Base-by-base conservation (phyloP, 257 asterid species). In the Mitragyna speciosa region DNA sequence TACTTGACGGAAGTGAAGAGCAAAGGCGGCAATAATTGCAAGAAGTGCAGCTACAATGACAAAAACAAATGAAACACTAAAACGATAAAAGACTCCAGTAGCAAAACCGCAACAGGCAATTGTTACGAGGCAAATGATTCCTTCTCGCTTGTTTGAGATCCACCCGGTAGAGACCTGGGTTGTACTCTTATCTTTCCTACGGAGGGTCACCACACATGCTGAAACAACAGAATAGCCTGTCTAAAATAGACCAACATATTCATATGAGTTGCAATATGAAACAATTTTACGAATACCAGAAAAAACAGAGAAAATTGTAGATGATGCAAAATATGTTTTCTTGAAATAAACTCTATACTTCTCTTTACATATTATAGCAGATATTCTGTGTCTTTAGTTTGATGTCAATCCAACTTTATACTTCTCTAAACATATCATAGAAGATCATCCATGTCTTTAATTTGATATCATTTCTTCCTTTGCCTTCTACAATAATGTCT, bases 211-310 rank as follows among this genome's bases (percentile, higher is more conserved):
- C 71, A 91, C 97, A 82, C 98, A 95, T 22, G 98, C 99, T 51
- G 97, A 89, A 82, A 95, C 99, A 81, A 95, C 99, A 77, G 98
- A 93, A 82, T 95, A 93, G 64, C 97, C 98, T 47, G 97, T 95
- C 98, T 93, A 96, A 81, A 87, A 89, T 82, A 85, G 72, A 82
- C 49, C 56, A 83, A 19, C 26, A 22, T 5, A 52, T 49, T 80
- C 66, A 67, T 30, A 58, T 76, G 39, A 79, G 84, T 80, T 78
- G 76, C 70, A 83, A 36, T 33, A 58, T 36, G 68, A 48, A 19
- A 19, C 49, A 48, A 51, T 51, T 75, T 26, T 24, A 36, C 20
- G 39, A 78, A 1, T 64, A 73, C 72, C 52, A 72, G 16, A 39
- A 63, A 52, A 4, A 52, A 67, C 12, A 10, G 43, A 24, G 33